Evolutionary conservation across 331 rosid genomes (phyloP).

Genomic region (Malus hybrid): DNA sequence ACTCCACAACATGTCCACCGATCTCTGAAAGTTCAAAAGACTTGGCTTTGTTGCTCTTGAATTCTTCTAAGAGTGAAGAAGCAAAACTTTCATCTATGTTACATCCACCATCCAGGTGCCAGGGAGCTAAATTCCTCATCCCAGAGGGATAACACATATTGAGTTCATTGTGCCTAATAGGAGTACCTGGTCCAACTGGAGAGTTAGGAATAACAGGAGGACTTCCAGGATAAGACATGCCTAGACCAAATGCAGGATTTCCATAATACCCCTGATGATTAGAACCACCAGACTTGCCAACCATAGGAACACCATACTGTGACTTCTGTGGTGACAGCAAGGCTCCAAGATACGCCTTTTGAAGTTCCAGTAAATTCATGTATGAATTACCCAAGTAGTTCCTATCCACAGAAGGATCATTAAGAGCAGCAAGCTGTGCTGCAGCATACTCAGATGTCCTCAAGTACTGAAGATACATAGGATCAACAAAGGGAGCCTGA

Average conservation of each 20-base stretch:
- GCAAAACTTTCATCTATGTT: slow-evolving; percentile 64
- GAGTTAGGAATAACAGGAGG: slow-evolving; percentile 69
- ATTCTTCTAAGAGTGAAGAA: slow-evolving; percentile 82
- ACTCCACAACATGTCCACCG: slow-evolving; percentile 78
- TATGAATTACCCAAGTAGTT: slow-evolving; percentile 72
- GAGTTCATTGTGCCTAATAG: slow-evolving; percentile 70
- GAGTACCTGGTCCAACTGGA: slow-evolving; percentile 89
- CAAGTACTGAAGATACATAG: slow-evolving; percentile 74
- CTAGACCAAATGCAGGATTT: slow-evolving; percentile 66
- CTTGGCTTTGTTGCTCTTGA: slow-evolving; percentile 78
- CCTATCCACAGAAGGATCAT: slow-evolving; percentile 64
- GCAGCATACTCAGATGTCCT: slow-evolving; percentile 82
- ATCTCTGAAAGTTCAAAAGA: slow-evolving; percentile 92
- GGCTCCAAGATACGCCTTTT: slow-evolving; percentile 77
- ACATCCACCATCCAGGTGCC: slow-evolving; percentile 71
- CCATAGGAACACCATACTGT: slow-evolving; percentile 54
- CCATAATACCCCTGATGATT: slow-evolving; percentile 78
- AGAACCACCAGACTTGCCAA: slow-evolving; percentile 62
- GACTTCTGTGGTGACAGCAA: slow-evolving; percentile 76
- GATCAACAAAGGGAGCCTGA: slow-evolving; percentile 83
- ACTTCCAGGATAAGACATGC: slow-evolving; percentile 84
- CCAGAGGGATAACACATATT: slow-evolving; percentile 75
- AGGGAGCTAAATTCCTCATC: slow-evolving; percentile 67
- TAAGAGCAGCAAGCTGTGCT: slow-evolving; percentile 72
- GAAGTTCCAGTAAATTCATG: slow-evolving; percentile 74